Conservation (phyloP, 345 rosid species). For the Schrenkiella parvula region DNA sequence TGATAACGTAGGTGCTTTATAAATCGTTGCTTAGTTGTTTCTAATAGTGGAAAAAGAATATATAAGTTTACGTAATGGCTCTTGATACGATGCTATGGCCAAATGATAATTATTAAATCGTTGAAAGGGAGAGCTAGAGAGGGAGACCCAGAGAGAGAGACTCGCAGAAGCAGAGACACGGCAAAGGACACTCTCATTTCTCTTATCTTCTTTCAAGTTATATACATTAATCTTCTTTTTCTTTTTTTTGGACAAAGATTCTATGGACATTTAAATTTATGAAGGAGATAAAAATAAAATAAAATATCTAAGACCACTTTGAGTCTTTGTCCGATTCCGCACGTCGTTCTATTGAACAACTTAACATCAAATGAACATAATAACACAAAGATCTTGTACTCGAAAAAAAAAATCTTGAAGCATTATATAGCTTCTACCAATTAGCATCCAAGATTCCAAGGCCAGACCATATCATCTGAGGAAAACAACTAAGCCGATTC, state of each 20-base stretch:
- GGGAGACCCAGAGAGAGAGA: no score
- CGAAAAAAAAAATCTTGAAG: background rate
- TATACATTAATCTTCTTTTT: background rate
- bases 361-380: background rate
- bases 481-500: no score
- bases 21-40: conserved; percentile 1
- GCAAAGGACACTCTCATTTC: conserved; percentile 24
- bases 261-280: conserved; percentile 2
- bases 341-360: background rate
- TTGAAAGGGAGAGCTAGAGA: conserved; percentile 15
- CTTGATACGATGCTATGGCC: conserved; percentile 29
- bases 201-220: conserved; percentile 22
- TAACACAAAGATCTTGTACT: background rate
- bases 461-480: background rate
- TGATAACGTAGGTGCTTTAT: background rate
- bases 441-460: background rate
- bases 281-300: background rate
- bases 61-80: conserved; percentile 13
- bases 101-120: conserved; percentile 4
- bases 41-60: conserved; percentile 7
- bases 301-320: conserved; percentile 14
- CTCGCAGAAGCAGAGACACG: conserved; percentile 1
- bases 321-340: background rate
- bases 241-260: background rate
- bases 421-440: background rate